These are phyloP conservation scores for Zygotorulaspora danielsina DNA, from an alignment of 805 yeast species.

Conservation along the genomic window DNA sequence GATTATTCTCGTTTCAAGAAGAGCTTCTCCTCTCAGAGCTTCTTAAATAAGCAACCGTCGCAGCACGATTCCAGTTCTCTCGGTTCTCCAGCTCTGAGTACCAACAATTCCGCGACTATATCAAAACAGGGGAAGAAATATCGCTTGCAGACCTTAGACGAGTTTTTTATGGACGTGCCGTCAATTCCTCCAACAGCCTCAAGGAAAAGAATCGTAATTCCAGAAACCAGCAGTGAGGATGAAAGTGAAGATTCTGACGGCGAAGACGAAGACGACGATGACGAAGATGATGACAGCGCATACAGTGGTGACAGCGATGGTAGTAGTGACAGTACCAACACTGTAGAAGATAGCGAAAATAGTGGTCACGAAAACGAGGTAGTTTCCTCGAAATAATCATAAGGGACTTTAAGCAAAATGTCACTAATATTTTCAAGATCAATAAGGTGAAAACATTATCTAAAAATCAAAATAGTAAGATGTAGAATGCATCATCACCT, in stretches of 20 bases:
- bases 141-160: slow-evolving; percentile 76
- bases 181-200: slow-evolving; percentile 14
- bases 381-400: neutral
- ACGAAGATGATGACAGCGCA: slow-evolving; percentile 6
- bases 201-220: slow-evolving; percentile 23
- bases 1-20: slow-evolving; percentile 39
- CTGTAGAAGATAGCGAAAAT: neutral
- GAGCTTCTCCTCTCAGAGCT: slow-evolving; percentile 33
- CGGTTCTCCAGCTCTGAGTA: slow-evolving; percentile 11
- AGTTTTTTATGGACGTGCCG: slow-evolving; percentile 61
- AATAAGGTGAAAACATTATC: neutral
- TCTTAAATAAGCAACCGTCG: slow-evolving; percentile 6
- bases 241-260: slow-evolving; percentile 34
- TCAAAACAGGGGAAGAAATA: slow-evolving; percentile 40
- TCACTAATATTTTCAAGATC: neutral
- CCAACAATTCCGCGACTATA: slow-evolving; percentile 10
- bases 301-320: neutral
- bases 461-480: neutral
- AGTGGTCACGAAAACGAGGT: neutral
- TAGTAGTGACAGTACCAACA: neutral
- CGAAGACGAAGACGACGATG: slow-evolving; percentile 28
- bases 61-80: neutral
- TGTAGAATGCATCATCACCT: no score
- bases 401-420: neutral
- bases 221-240: slow-evolving; percentile 25